Evolutionary conservation across 140 eudicot genomes (phyloP), one percentile per base, ranked within the genome.

Genomic region (Eryngium alpinum): DNA sequence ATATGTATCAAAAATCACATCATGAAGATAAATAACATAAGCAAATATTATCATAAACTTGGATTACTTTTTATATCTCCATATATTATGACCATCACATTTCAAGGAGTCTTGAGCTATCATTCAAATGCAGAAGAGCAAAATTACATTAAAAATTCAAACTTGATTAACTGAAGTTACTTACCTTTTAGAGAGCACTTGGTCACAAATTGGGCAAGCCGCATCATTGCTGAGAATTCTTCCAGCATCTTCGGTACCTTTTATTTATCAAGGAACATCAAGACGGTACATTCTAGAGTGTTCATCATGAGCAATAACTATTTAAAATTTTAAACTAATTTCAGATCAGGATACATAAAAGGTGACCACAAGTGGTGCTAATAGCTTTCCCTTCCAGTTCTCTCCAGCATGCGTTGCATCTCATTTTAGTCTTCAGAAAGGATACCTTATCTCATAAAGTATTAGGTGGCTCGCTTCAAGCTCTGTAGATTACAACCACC

Each of bases 351-450:
- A 92, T 94, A 94, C 98, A 94, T 57, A 94, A 81, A 77, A 94
- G 86, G 87, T 92, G 98, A 80, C 97, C 97, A 83, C 98, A 94
- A 44, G 92, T 89, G 80, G 98, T 94, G 74, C 97, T 59, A 67
- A 94, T 73, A 60, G 98, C 98, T 67, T 84, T 85, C 62, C 97
- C 97, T 84, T 94, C 98, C 93, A 94, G 83, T 75, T 94, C 98
- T 78, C 97, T 87, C 98, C 98, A 94, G 91, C 98, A 94, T 10
- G 97, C 97, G 50, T 94, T 94, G 90, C 98, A 94, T 86, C 97
- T 92, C 98, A 94, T 94, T 84, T 90, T 83, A 83, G 86, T 81
- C 65, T 85, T 86, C 66, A 65, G 77, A 31, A 29, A 31, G 22
- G 63, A 87, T 80, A 71, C 49, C 75, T 65, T 43, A 81, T 24